Conservation (phyloP, 1,284 basidiomycete species). For the Cryptococcus sp. region DNA sequence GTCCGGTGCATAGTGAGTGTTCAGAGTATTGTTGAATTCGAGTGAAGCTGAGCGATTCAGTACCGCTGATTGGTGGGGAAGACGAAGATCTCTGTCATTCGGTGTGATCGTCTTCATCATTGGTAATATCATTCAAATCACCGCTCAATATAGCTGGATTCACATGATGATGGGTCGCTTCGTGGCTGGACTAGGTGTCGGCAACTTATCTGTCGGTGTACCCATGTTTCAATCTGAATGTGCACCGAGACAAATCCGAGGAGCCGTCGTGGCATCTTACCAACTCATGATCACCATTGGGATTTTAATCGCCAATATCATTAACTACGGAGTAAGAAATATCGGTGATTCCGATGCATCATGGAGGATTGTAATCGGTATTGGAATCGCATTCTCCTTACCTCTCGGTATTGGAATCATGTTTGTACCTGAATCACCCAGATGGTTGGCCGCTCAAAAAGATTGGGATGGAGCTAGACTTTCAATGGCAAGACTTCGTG, state of each 20-base stretch:
- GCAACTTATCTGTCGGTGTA: conserved; percentile 68
- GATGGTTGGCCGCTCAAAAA: conserved; percentile 6
- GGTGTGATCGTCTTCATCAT: conserved; percentile 64
- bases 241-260: conserved; percentile 70
- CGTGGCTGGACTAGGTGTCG: conserved; percentile 61
- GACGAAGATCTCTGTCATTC: conserved; percentile 64
- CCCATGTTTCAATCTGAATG: conserved; percentile 53
- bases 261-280: conserved; percentile 63
- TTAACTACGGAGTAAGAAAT: conserved; percentile 40
- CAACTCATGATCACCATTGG: conserved; percentile 61
- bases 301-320: conserved; percentile 64
- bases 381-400: conserved; percentile 5
- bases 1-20: background rate
- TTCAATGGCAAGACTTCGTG: conserved; percentile 6
- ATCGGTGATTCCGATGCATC: background rate
- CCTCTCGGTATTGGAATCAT: conserved; percentile 5
- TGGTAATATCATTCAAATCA: conserved; percentile 48
- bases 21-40: conserved; percentile 34
- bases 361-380: conserved; percentile 10
- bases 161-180: conserved; percentile 60
- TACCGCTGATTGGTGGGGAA: conserved; percentile 62
- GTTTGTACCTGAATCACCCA: conserved; percentile 8
- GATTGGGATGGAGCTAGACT: conserved; percentile 4
- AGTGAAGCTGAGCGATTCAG: conserved; percentile 55
- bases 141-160: conserved; percentile 24